These are phyloP conservation scores for Rubus idaeus DNA, from an alignment of 306 rosid species.

Conservation along the genomic window DNA sequence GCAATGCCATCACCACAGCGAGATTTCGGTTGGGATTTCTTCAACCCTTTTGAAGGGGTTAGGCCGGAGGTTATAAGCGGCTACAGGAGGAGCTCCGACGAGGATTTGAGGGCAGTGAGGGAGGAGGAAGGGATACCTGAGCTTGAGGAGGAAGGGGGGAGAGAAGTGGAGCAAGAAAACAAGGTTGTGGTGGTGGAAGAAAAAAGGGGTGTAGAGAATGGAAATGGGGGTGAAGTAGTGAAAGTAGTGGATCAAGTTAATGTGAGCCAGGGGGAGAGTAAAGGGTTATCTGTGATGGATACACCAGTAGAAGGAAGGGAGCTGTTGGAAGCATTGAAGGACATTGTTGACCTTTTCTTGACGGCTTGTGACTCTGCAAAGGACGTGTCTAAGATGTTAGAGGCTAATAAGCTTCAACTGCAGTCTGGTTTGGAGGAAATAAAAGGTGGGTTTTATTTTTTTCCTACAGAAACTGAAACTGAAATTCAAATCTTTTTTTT, in stretches of 20 bases:
- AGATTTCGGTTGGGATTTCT: slow-evolving; percentile 94
- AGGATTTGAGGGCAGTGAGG: slow-evolving; percentile 82
- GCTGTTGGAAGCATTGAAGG: slow-evolving; percentile 84
- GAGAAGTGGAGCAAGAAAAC: slow-evolving; percentile 42
- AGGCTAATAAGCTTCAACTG: slow-evolving; percentile 75
- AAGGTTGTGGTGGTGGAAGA: slow-evolving; percentile 48
- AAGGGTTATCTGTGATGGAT: slow-evolving; percentile 58
- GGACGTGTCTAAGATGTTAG: slow-evolving; percentile 83
- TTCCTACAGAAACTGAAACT: not conserved
- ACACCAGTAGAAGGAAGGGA: slow-evolving; percentile 84
- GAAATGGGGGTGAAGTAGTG: slow-evolving; percentile 42
- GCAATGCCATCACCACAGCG: slow-evolving; percentile 76
- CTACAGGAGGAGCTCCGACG: slow-evolving; percentile 60
- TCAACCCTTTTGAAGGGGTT: slow-evolving; percentile 74
- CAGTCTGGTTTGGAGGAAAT: slow-evolving; percentile 85
- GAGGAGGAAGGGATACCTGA: slow-evolving; percentile 99
- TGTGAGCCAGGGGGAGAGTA: slow-evolving; percentile 46
- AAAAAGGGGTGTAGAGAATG: slow-evolving; percentile 36
- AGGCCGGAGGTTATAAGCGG: slow-evolving; percentile 63
- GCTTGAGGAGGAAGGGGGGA: slow-evolving; percentile 72
- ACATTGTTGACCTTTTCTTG: slow-evolving; percentile 66
- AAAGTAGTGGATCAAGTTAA: slow-evolving; percentile 41
- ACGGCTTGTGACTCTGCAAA: slow-evolving; percentile 82
- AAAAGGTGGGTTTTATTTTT: slow-evolving; percentile 56
- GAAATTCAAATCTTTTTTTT: not conserved